Conservation (phyloP, 441 rosid species). For the Mallotus japonicus region DNA sequence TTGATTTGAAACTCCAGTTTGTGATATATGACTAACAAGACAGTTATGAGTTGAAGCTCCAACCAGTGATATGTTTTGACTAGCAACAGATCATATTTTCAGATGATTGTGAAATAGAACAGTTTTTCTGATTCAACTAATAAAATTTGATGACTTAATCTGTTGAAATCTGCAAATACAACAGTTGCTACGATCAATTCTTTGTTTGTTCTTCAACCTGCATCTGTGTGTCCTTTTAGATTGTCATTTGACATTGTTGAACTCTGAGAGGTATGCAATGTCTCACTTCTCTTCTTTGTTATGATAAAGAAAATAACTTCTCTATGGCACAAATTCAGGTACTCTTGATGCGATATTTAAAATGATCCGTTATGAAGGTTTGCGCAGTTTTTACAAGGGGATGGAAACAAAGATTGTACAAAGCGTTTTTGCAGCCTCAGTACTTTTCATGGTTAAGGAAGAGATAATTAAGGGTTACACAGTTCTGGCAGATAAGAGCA, state of each 20-base stretch:
- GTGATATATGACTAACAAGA: not conserved
- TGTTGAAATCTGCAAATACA: not conserved
- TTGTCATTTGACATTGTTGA: not conserved
- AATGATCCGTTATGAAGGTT: constrained; percentile 62
- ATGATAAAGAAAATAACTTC: not conserved
- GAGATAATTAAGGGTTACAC: constrained; percentile 59
- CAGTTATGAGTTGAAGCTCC: not conserved
- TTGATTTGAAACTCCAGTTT: not conserved
- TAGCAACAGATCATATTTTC: not conserved
- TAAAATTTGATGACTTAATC: not conserved
- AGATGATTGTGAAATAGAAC: not conserved
- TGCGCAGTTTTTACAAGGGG: constrained; percentile 61
- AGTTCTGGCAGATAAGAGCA: constrained; percentile 40
- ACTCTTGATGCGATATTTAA: constrained; percentile 63
- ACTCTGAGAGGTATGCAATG: not conserved
- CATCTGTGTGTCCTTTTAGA: not conserved
- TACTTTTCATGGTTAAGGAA: constrained; percentile 73
- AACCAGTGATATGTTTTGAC: not conserved
- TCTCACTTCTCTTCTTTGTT: not conserved
- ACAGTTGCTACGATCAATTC: not conserved
- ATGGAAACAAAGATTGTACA: constrained; percentile 79
- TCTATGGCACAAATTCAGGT: constrained; percentile 34
- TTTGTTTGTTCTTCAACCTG: not conserved
- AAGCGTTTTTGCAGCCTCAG: constrained; percentile 77
- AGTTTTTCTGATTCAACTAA: constrained; percentile 9